Conservation (phyloP, 257 asterid genomes). For the Solanum paucissectum region DNA sequence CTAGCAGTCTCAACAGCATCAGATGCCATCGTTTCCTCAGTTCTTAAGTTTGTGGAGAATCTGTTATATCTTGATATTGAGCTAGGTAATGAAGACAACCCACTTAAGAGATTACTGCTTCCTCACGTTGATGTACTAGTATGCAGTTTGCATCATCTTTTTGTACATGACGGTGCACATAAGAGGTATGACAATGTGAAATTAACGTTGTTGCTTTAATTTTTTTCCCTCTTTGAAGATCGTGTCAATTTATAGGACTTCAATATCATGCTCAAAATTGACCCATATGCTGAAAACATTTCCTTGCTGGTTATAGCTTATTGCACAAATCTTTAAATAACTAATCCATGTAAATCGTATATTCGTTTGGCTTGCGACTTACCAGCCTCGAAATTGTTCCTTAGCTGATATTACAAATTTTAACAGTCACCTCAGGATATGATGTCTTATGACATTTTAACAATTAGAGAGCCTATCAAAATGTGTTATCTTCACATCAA, state of each 20-base stretch:
- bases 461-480: not conserved
- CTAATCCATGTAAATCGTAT: not conserved
- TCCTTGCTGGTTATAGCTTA: not conserved
- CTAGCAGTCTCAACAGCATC: slow-evolving; percentile 65
- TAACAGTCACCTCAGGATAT: not conserved
- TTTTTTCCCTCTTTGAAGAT: not conserved
- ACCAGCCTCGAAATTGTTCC: not conserved
- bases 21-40: slow-evolving; percentile 47
- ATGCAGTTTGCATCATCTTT: slow-evolving; percentile 45
- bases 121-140: slow-evolving; percentile 67
- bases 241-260: not conserved
- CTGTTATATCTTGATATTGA: slow-evolving; percentile 66
- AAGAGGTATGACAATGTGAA: slow-evolving; percentile 40
- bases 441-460: not conserved
- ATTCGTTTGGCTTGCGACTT: not conserved
- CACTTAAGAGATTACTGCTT: slow-evolving; percentile 37
- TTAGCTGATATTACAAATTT: not conserved
- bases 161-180: slow-evolving; percentile 28
- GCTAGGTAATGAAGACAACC: slow-evolving; percentile 34
- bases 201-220: not conserved
- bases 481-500: not conserved
- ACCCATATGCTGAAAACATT: not conserved
- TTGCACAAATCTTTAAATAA: not conserved
- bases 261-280: not conserved
- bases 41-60: slow-evolving; percentile 68